Conservation (phyloP, 768 basidiomycete genomes). For the Phylloporus sp. region DNA sequence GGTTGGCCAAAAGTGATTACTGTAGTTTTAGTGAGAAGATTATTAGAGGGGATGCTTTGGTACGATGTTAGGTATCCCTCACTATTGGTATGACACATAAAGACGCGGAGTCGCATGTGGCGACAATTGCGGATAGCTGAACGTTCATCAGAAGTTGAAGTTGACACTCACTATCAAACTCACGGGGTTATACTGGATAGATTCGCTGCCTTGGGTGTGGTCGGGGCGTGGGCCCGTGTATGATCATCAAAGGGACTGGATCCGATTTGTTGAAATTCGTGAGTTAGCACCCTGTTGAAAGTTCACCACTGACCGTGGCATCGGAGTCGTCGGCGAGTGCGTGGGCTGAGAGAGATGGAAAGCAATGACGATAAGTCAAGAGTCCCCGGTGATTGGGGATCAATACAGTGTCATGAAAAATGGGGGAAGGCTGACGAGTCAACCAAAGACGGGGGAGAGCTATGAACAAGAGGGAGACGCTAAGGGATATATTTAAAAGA, state of each 20-base stretch:
- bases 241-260: conserved; percentile 9
- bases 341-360: neutral
- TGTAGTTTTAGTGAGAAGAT: neutral
- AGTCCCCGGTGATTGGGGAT: conserved; percentile 9
- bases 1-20: conserved; percentile 2
- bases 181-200: conserved; percentile 3
- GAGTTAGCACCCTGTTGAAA: neutral
- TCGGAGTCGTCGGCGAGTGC: conserved; percentile 9
- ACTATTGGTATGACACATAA: conserved; percentile 7
- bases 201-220: neutral
- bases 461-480: conserved; percentile 4
- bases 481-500: conserved; percentile 17
- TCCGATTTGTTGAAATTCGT: neutral
- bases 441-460: conserved; percentile 4
- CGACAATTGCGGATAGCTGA: conserved; percentile 4
- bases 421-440: neutral
- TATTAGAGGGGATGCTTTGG: neutral
- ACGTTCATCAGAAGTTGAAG: conserved; percentile 4
- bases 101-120: neutral
- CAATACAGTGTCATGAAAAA: conserved; percentile 14
- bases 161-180: neutral
- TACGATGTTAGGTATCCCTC: conserved; percentile 1
- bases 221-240: neutral
- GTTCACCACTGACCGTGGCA: conserved; percentile 5
- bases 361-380: neutral